phyloP scores from a whole-genome alignment of 1,284 basidiomycete species.

The Cutaneotrichosporon daszewskae region DNA sequence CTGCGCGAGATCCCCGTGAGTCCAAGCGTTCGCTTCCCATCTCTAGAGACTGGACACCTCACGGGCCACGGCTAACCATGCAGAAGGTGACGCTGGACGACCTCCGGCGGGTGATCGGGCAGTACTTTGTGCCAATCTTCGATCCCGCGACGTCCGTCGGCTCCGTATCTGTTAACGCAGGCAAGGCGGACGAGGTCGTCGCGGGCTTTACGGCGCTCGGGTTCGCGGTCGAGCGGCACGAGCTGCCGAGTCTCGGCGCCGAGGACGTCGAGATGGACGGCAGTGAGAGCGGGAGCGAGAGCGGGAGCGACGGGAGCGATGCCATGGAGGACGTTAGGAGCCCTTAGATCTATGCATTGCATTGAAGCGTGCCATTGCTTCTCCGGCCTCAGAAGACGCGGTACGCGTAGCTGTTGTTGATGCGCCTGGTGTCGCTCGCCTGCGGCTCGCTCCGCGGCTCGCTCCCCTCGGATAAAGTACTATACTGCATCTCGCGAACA shows the following conservation, averaged over 20 bases:
- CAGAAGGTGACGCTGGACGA: slow-evolving; percentile 70
- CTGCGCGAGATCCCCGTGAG: slow-evolving; percentile 59
- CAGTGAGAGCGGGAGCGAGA: slow-evolving; percentile 13
- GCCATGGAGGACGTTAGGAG: slow-evolving; percentile 21
- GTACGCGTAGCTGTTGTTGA: too few relatives aligned
- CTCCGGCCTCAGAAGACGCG: too few relatives aligned
- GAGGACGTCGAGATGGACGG: slow-evolving; percentile 21
- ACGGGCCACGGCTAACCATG: too few relatives aligned
- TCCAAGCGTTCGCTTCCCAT: too few relatives aligned
- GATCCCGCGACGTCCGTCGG: slow-evolving; percentile 69
- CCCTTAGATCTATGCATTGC: slow-evolving; percentile 4
- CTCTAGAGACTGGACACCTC: too few relatives aligned
- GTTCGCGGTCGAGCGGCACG: slow-evolving; percentile 69
- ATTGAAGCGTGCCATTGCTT: too few relatives aligned
- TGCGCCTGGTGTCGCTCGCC: background rate
- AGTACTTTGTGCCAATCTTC: slow-evolving; percentile 84
- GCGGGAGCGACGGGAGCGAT: slow-evolving; percentile 6
- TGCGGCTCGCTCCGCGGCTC: too few relatives aligned
- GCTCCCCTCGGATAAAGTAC: background rate
- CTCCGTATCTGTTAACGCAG: slow-evolving; percentile 74
- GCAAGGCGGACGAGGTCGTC: slow-evolving; percentile 69
- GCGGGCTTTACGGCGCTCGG: slow-evolving; percentile 62
- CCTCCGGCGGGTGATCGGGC: slow-evolving; percentile 62
- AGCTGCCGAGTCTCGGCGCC: slow-evolving; percentile 34
- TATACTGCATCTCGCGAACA: too few relatives aligned